Conservation (phyloP, 495 filamentous ascomycete species). For the Podospora pseudoanserina region DNA sequence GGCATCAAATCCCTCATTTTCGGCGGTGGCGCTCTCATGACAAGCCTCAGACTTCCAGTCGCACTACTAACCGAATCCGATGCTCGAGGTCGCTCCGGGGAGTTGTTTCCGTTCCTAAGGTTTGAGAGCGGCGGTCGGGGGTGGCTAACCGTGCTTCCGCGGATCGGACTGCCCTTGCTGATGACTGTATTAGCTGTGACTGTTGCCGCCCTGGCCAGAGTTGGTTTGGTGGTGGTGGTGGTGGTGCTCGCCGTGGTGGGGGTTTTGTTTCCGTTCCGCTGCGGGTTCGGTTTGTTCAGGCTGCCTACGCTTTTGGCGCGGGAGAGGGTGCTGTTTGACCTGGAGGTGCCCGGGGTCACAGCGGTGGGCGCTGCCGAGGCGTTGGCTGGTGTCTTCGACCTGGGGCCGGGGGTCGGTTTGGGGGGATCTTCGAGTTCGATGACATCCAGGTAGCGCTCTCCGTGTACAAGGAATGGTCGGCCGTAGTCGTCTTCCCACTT, state of each 20-base stretch:
- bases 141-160: slow-evolving; percentile 59
- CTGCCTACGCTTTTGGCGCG: slow-evolving; percentile 40
- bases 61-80: slow-evolving; percentile 41
- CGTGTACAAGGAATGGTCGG: slow-evolving; percentile 86
- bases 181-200: slow-evolving; percentile 21
- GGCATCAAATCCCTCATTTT: slow-evolving; percentile 81
- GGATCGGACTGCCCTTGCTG: slow-evolving; percentile 59
- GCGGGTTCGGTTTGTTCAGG: slow-evolving; percentile 34
- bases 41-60: slow-evolving; percentile 26
- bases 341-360: slow-evolving; percentile 35
- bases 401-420: slow-evolving; percentile 59
- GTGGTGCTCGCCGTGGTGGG: slow-evolving; percentile 45
- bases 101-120: slow-evolving; percentile 77
- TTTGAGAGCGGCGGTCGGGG: slow-evolving; percentile 69
- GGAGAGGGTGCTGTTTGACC: slow-evolving; percentile 37
- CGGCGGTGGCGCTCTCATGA: slow-evolving; percentile 67
- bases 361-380: slow-evolving; percentile 38
- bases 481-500: slow-evolving; percentile 92
- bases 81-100: slow-evolving; percentile 63
- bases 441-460: slow-evolving; percentile 80
- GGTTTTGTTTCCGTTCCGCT: slow-evolving; percentile 59
- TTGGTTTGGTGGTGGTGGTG: slow-evolving; percentile 21
- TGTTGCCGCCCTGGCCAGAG: slow-evolving; percentile 22
- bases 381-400: slow-evolving; percentile 75
- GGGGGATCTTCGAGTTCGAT: slow-evolving; percentile 57